Evolutionary conservation across 2,329 filamentous ascomycete species (phyloP), one percentile per base, ranked within the genome.

Genomic region (Aureobasidium sp.): DNA sequence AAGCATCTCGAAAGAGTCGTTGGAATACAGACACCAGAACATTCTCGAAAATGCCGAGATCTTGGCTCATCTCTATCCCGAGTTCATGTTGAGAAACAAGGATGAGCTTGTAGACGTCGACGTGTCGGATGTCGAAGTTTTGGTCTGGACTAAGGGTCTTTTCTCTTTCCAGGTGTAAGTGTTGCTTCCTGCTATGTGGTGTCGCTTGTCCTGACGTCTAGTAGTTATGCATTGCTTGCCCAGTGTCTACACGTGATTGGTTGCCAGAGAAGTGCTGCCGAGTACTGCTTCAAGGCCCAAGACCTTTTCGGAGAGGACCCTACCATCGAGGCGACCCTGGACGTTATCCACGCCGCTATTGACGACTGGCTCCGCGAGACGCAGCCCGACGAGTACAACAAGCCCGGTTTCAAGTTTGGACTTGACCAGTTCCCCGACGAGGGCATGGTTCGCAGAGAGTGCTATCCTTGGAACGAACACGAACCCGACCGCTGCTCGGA

Each of bases 361-460:
- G 60, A 55, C 45, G 70, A 48, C 71, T 72, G 52, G 64, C 67
- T 61, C 11, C 34, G 63, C 63, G 29, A 64, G 69, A 30, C 65
- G 65, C 21, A 64, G 68, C 30, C 63, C 62, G 44, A 59, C 34
- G 66, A 61, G 29, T 48, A 53, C 34, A 54, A 61, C 48, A 60
- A 60, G 47, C 57, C 57, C 3, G 57, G 57, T 37, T 53, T 57
- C 21, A 57, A 59, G 39, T 59, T 65, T n/a, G 55, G 55, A 3
- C 59, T 63, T n/a, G 64, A 65, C 21, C 77, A 84, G 27, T 82
- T 89, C 62, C 88, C 89, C 0, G 87, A 91, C 66, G 81, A 81
- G 70, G 88, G 88, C 5, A 76, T 85, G 64, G 89, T 90, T 25
- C 86, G 89, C 39, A 74, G 85, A 52, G 82, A 86, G 64, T 72